A percentile compares a stretch with the other conserved stretches of the same genome.
Conservation (phyloP, 257 asterid genomes). For the Gentiana dahurica region DNA sequence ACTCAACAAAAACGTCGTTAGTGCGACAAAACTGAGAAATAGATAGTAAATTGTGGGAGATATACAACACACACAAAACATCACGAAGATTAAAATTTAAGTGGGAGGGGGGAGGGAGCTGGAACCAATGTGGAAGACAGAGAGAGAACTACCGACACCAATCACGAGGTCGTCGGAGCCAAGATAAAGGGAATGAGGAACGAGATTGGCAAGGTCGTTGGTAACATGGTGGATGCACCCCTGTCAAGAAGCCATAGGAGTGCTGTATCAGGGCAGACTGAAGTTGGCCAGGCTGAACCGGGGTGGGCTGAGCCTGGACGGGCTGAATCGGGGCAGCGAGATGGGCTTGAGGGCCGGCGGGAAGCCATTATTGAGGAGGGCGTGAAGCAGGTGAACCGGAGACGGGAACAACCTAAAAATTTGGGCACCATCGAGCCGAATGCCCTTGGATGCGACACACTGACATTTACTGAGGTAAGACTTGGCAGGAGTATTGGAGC, state of each 20-base stretch:
- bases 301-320: neutral
- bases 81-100: neutral
- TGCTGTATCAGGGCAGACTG: too few relatives aligned
- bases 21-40: neutral
- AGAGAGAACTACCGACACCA: slow-evolving; percentile 2
- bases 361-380: neutral
- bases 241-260: neutral
- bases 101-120: neutral
- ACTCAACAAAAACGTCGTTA: neutral
- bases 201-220: neutral
- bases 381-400: neutral
- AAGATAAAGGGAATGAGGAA: neutral
- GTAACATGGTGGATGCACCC: slow-evolving; percentile 13
- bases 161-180: neutral
- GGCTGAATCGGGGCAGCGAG: neutral
- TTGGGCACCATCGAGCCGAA: neutral
- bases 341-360: neutral
- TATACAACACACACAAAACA: neutral
- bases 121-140: neutral
- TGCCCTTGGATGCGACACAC: neutral
- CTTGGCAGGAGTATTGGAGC: neutral
- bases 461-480: too few relatives aligned
- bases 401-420: neutral
- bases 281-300: too few relatives aligned
- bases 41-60: neutral